Percentiles rank a stretch among this genome's conserved stretches.
Evolutionary conservation across 2,329 filamentous ascomycete species (phyloP).

Genomic region (Sarocladium brachiariae): DNA sequence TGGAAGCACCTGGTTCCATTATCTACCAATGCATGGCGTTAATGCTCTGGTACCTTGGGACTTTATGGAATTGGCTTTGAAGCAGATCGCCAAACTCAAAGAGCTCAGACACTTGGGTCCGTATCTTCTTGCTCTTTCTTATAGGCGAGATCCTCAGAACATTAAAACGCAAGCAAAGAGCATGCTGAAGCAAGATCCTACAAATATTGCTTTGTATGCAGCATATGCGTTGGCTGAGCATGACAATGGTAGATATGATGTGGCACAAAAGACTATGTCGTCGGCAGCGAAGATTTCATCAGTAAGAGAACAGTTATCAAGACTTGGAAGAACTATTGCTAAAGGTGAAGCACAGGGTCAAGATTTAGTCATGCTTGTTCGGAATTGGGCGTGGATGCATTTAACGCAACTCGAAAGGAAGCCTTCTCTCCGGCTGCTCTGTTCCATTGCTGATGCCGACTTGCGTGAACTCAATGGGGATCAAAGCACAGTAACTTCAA

Average conservation of each 20-base stretch:
- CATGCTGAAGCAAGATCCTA: conserved; percentile 61
- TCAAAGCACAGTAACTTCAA: conserved; percentile 19
- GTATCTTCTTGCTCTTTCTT: conserved; percentile 65
- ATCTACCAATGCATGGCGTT: conserved; percentile 23
- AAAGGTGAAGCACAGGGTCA: conserved; percentile 18
- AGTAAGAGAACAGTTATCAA: conserved; percentile 19
- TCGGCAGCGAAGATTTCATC: conserved; percentile 47
- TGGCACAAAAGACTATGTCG: conserved; percentile 58
- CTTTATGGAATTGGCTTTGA: conserved; percentile 49
- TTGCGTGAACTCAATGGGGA: conserved; percentile 14
- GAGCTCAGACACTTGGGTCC: conserved; percentile 43
- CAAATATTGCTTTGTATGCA: conserved; percentile 66
- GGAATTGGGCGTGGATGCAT: conserved; percentile 62
- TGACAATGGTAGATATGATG: conserved; percentile 45
- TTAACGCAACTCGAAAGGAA: conserved; percentile 34
- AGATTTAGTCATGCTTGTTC: conserved; percentile 37
- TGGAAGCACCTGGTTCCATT: conserved; percentile 36
- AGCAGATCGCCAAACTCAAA: conserved; percentile 46
- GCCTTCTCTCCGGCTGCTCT: conserved; percentile 31
- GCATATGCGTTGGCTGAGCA: conserved; percentile 70
- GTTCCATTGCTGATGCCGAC: conserved; percentile 28
- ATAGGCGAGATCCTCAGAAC: conserved; percentile 41
- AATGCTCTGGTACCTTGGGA: conserved; percentile 27
- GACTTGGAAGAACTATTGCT: neutral
- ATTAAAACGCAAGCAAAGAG: conserved; percentile 66